Conservation (phyloP, 306 rosid species). For the Vicia faba region DNA sequence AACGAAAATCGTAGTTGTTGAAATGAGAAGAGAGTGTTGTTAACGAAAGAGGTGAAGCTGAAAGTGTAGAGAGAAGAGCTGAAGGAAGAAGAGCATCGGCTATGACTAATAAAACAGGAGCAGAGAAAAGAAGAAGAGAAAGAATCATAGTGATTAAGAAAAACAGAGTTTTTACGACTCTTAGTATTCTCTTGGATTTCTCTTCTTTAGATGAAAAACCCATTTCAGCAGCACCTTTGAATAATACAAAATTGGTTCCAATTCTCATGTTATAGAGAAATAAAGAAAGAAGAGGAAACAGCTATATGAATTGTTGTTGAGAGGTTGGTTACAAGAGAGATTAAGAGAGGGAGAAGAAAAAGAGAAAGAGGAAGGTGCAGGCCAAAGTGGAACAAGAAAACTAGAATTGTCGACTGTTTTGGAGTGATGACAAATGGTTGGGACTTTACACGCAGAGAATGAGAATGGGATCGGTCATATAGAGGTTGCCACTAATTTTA, state of each 20-base stretch:
- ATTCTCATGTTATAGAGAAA: background rate
- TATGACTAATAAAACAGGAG: conserved; percentile 74
- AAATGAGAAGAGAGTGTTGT: conserved; percentile 64
- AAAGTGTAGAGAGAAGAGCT: conserved; percentile 67
- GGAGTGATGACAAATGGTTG: conserved; percentile 40
- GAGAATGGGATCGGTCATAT: conserved; percentile 40
- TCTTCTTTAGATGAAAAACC: conserved; percentile 79
- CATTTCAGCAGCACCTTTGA: conserved; percentile 41
- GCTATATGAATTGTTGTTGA: background rate
- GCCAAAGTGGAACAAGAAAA: conserved; percentile 57
- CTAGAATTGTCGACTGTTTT: conserved; percentile 26
- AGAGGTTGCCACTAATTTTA: background rate
- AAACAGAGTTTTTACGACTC: conserved; percentile 78
- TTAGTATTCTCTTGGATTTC: conserved; percentile 57
- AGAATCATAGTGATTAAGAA: conserved; percentile 81
- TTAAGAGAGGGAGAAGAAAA: conserved; percentile 18
- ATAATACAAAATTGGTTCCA: background rate
- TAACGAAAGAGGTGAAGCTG: conserved; percentile 44
- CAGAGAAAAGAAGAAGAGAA: conserved; percentile 77
- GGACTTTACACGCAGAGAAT: conserved; percentile 48
- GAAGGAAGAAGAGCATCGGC: conserved; percentile 83
- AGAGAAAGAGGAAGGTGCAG: conserved; percentile 43
- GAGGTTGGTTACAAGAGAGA: conserved; percentile 21
- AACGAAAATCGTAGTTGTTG: conserved; percentile 73
- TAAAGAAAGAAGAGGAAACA: background rate